Evolutionary conservation across 345 rosid genomes (phyloP), one percentile per base, ranked within the genome.

Genomic region (Eucalyptus caleyi): DNA sequence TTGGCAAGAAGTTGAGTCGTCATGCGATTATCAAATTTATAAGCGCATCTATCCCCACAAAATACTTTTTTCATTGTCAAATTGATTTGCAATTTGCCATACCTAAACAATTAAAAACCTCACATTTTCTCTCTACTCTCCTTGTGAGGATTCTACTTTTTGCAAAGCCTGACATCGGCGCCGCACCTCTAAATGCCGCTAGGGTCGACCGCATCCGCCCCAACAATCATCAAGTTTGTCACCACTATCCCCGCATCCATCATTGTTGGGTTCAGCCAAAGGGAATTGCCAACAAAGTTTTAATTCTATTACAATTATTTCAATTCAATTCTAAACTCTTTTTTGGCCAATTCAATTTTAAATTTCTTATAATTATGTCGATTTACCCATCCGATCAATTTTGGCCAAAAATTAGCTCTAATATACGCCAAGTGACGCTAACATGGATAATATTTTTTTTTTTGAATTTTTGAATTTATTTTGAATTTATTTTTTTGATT

Each of bases 341-440:
- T 56, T 56, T 60, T 26, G 2, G 5, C 1, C 32, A 26, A 60
- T 26, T 60, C 15, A 60, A 12, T 59, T 15, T 5, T 59, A 26
- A 26, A 59, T 10, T 1, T 59, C 0, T 59, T 5, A 26, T 27
- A 59, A 24, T 59, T 26, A 9, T 26, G 14, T 5, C 1, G 26
- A 59, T 59, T 11, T 11, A 59, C 1, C 1, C 7, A 59, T 59
- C n/a, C 7, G 2, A 12, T 9, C 16, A 60, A 60, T 60, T 26
- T 60, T 24, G 65, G 0, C 1, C n/a, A n/a, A n/a, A 59, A 59
- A 59, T 59, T 0, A 1, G 11, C 24, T 19, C 4, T 59, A 27
- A 59, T 27, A 7, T 26, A 2, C 0, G 0, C n/a, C 40, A 37
- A 5, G 14, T 0, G 0, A 12, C 8, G 0, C 7, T 26, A 4